Evolutionary conservation across 2,329 filamentous ascomycete genomes (phyloP), one percentile per base, ranked within the genome.

Genomic region (Myriosclerotinia curreyana): DNA sequence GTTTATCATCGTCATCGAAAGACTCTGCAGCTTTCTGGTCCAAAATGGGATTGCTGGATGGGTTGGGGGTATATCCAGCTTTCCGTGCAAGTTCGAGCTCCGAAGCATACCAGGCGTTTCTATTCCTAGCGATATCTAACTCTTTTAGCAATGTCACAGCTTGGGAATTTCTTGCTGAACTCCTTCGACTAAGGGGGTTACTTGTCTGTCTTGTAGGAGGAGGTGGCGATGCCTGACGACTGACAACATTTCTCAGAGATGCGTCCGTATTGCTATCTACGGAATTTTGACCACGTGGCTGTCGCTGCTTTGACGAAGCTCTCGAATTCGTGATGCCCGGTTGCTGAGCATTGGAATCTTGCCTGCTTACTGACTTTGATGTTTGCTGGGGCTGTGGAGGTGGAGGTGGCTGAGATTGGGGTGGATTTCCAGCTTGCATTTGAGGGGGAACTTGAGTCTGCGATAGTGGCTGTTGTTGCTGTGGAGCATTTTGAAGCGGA

Each of bases 41-140:
- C 31, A 96, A 80, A 0, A 86, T 82, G 17, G 91, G 87, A 72
- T 85, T 90, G 34, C 86, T 83, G 1, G 87, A 86, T 3, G 86
- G 80, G 67, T 85, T 92, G 20, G 91, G 84, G 8, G 86, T 83
- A 73, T 98, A 99, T 6, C 95, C 95, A 49, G 91, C 86, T 77
- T 96, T 96, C 58, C 90, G 87, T 8, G 95, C 96, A 68, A 99
- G 80, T 65, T 96, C 92, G 53, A 99, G 81, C 77, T 99, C 95
- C 0, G 94, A 97, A 9, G 92, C 92, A 76, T 96, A 97, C 95
- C 95, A 99, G 0, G 94, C 94, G 77, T 96, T 98, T 60, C 90
- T 86, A 73, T 89, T 95, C 72, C 91, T 91, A 4, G 88, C 84
- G 11, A 86, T 82, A 74, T 99, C 94, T 2, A 99, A 81, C 74